A percentile compares a stretch with the other conserved stretches of the same genome.
Evolutionary conservation across 345 rosid genomes (phyloP).

Genomic region (Lagerstroemia speciosa): DNA sequence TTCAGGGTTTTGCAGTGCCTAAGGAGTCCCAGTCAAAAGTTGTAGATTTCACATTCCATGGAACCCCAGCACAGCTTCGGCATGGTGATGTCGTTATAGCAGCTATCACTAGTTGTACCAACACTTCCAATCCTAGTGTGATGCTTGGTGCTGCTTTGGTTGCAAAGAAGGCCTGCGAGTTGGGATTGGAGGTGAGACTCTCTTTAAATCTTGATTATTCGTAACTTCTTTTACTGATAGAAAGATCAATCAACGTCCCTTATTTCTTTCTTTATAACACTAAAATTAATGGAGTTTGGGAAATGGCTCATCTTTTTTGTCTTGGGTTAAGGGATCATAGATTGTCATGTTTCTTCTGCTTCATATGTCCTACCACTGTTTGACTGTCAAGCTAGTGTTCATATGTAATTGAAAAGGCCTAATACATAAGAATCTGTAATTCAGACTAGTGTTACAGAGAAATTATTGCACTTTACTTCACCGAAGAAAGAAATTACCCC

Average conservation of each 20-base stretch:
- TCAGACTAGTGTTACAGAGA: no score
- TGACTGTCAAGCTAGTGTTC: no score
- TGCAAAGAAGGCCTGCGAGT: conserved; percentile 86
- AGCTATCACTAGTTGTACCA: conserved; percentile 95
- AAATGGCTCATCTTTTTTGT: no score
- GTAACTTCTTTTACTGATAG: no score
- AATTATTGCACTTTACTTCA: no score
- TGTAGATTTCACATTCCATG: conserved; percentile 55
- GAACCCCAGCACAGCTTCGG: conserved; percentile 56
- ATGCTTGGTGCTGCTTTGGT: conserved; percentile 97
- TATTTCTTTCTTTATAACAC: no score
- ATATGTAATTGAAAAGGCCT: no score
- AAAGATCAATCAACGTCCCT: no score
- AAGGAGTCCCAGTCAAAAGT: conserved; percentile 72
- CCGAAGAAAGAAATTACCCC: no score
- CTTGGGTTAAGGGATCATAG: no score
- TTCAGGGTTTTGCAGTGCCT: conserved; percentile 74
- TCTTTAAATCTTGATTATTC: conserved; percentile 4
- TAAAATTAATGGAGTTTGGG: no score
- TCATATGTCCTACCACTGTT: not conserved
- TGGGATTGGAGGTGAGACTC: conserved; percentile 67
- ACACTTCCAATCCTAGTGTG: conserved; percentile 92
- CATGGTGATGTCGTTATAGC: conserved; percentile 94
- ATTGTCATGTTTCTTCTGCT: not conserved
- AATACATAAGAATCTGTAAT: no score